phyloP scores from a whole-genome alignment of 768 basidiomycete species.

The Panellus pusillus region DNA sequence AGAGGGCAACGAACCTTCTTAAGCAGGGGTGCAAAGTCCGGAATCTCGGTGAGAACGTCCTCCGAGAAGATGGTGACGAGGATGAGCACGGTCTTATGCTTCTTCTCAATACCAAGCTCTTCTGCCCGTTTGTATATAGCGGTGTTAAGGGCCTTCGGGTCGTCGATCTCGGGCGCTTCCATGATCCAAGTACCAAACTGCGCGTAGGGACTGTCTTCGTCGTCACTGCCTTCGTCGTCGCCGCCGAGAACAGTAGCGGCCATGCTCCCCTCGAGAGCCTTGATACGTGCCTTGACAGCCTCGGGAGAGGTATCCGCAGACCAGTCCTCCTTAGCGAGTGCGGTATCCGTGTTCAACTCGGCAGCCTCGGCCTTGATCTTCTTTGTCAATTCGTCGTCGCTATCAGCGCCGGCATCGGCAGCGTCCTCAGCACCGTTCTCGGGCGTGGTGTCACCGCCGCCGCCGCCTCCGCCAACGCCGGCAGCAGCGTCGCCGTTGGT shows the following conservation, averaged over 20 bases:
- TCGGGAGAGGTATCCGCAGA: slow-evolving; percentile 89
- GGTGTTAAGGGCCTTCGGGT: slow-evolving; percentile 53
- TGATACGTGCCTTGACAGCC: slow-evolving; percentile 82
- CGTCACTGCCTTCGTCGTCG: slow-evolving; percentile 89
- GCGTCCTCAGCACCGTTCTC: slow-evolving; percentile 42
- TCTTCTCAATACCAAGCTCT: slow-evolving; percentile 90
- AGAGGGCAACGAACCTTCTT: slow-evolving; percentile 57
- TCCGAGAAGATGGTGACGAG: slow-evolving; percentile 81
- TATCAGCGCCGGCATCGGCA: slow-evolving; percentile 62
- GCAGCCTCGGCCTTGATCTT: slow-evolving; percentile 92
- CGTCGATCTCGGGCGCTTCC: slow-evolving; percentile 57
- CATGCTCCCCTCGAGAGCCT: slow-evolving; percentile 62
- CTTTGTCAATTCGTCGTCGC: slow-evolving; percentile 85
- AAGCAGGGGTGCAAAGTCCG: slow-evolving; percentile 66
- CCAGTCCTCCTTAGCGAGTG: slow-evolving; percentile 77
- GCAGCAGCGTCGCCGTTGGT: slow-evolving; percentile 50
- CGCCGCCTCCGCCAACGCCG: slow-evolving; percentile 46
- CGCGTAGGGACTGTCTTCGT: slow-evolving; percentile 86
- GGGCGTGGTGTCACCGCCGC: slow-evolving; percentile 38
- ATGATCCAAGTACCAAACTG: slow-evolving; percentile 83
- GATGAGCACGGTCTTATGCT: slow-evolving; percentile 86
- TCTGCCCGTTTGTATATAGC: slow-evolving; percentile 87
- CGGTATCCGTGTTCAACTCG: slow-evolving; percentile 63
- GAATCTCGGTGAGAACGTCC: slow-evolving; percentile 64
- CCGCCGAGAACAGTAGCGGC: slow-evolving; percentile 52